phyloP scores from a whole-genome alignment of 352 stramenopile genomes.

The Phytopythium aichiense region DNA sequence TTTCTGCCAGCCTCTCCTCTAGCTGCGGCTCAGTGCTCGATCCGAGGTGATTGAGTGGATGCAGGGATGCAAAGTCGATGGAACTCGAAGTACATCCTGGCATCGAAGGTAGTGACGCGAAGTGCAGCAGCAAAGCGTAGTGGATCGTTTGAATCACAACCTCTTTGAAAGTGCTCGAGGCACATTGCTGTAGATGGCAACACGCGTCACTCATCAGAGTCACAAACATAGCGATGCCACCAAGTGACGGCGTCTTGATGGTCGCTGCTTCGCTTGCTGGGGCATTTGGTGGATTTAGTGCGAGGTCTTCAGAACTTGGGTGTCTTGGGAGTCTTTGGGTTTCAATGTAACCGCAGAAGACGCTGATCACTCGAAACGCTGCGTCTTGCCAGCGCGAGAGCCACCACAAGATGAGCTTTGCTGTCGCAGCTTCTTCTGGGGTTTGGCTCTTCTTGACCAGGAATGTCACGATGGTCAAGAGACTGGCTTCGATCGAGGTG shows the following conservation, averaged over 20 bases:
- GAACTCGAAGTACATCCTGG: background rate
- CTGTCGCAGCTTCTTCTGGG: conserved; percentile 26
- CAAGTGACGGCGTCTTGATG: conserved; percentile 8
- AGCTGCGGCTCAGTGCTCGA: background rate
- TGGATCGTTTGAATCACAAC: background rate
- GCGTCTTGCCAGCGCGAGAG: conserved; percentile 58
- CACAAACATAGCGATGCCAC: conserved; percentile 20
- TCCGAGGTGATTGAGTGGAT: too few relatives aligned
- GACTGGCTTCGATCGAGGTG: conserved; percentile 7
- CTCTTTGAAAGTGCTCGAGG: conserved; percentile 5
- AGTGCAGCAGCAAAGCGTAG: background rate
- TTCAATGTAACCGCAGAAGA: conserved; percentile 10
- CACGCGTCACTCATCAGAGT: conserved; percentile 19
- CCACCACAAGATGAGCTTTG: conserved; percentile 62
- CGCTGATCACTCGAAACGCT: conserved; percentile 34
- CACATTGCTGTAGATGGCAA: conserved; percentile 17
- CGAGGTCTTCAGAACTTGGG: background rate
- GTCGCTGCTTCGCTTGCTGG: conserved; percentile 11
- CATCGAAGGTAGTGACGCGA: background rate
- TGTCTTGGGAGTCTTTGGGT: background rate
- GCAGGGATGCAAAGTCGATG: too few relatives aligned
- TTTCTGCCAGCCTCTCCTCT: background rate
- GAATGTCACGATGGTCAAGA: conserved; percentile 17
- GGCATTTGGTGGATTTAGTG: background rate
- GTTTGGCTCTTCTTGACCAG: conserved; percentile 50